Percentiles rank a stretch among this genome's conserved stretches.
Conservation (phyloP, 257 asterid genomes). For the Gentiana dahurica region DNA sequence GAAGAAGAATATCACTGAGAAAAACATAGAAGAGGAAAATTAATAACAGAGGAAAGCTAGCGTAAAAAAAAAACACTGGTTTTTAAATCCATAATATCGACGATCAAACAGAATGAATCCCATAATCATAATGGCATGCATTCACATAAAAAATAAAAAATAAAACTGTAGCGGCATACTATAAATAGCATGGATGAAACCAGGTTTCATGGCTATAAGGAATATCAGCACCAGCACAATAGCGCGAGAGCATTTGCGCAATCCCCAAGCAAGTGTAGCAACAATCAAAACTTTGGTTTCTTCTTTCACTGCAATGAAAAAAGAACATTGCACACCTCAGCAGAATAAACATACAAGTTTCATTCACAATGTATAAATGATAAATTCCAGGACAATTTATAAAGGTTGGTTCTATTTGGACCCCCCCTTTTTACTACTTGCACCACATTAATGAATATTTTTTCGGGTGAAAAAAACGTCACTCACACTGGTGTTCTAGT, state of each 20-base stretch:
- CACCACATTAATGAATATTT: no score
- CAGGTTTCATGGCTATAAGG: conserved; percentile 88
- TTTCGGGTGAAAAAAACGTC: no score
- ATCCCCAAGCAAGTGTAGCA: conserved; percentile 98
- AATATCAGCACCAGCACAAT: conserved; percentile 80
- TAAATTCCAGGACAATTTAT: no score
- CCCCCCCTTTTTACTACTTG: no score
- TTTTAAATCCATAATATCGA: neutral
- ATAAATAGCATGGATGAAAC: conserved; percentile 86
- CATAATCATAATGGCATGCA: no score
- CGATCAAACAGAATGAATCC: neutral
- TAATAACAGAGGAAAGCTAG: conserved; percentile 14
- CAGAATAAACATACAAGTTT: no score
- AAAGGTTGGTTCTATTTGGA: no score
- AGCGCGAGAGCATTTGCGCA: conserved; percentile 91
- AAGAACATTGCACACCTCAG: conserved; percentile 7
- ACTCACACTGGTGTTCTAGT: no score
- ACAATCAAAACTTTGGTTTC: conserved; percentile 87
- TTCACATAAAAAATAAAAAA: no score
- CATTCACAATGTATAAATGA: no score
- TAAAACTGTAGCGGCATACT: conserved; percentile 36
- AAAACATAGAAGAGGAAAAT: conserved; percentile 19
- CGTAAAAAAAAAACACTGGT: conserved; percentile 1
- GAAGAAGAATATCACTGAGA: conserved; percentile 88
- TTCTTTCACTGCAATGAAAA: conserved; percentile 62